Evolutionary conservation across 225 moss, liverwort and hornwort genomes (phyloP), one percentile per base, ranked within the genome.

Genomic region (Pseudoscleropodium purum): DNA sequence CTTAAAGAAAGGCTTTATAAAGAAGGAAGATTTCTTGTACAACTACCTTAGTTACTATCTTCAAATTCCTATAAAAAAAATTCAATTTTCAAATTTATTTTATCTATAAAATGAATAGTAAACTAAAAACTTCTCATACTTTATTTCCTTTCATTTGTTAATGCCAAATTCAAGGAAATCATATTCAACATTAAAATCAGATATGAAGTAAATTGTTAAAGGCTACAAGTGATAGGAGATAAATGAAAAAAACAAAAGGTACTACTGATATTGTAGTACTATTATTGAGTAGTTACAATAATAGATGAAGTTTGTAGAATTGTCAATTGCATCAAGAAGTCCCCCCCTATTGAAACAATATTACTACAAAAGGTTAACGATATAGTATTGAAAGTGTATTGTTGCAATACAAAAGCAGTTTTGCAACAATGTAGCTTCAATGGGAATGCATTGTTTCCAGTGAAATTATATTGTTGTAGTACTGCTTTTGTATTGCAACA

Each of bases 101-200:
- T 1, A 3, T 27, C 0, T 29, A 0, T 18, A 30, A 72, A 43
- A 27, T 43, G 29, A 9, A 45, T 45, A 45, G 30, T 31, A 49
- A 74, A 31, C 19, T 31, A 18, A 0, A 19, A 0, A 19, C 18
- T 75, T 31, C 19, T 31, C 3, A 0, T 11, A 11, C 31, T 47
- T 49, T 12, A 75, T 30, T 5, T 51, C 13, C 51, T 10, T 56
- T 75, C 75, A 75, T 18, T 10, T 5, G 3, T 11, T 3, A 29
- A 18, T 1, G 0, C 18, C 14, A 6, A 36, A 36, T 15, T 3
- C 2, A 24, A 36, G 13, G 0, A 15, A 78, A 24, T 14, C 9
- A 9, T 15, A 54, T 54, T 52, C 52, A 54, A 37, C 15, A 14
- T 52, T 21, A 36, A 78, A 75, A 49, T 33, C 12, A 47, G 7